These are phyloP conservation scores for Botrytis cinerea DNA, from an alignment of 2,329 filamentous ascomycete genomes.

Conservation along the genomic window DNA sequence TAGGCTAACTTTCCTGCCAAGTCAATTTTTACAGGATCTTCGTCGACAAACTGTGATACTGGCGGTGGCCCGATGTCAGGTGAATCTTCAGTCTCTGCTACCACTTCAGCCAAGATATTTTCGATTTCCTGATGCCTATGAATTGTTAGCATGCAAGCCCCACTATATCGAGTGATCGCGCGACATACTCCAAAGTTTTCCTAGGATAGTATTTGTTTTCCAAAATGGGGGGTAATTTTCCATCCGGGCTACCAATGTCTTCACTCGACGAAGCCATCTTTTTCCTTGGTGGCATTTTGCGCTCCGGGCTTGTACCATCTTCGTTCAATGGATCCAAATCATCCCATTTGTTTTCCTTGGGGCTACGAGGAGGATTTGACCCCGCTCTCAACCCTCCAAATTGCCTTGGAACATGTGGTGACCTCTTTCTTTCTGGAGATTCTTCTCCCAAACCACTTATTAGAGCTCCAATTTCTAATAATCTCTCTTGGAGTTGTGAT, in stretches of 20 bases:
- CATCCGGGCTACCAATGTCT: slow-evolving; percentile 39
- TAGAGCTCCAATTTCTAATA: slow-evolving; percentile 68
- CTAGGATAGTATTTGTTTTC: slow-evolving; percentile 70
- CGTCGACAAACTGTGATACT: slow-evolving; percentile 59
- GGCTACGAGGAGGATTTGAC: slow-evolving; percentile 45
- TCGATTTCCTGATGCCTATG: slow-evolving; percentile 40
- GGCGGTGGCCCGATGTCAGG: slow-evolving; percentile 69
- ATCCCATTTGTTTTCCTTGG: slow-evolving; percentile 57
- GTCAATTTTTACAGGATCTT: slow-evolving; percentile 56
- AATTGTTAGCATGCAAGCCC: slow-evolving; percentile 25
- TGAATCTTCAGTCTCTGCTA: slow-evolving; percentile 54
- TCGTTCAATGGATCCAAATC: slow-evolving; percentile 39
- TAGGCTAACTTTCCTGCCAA: slow-evolving; percentile 44
- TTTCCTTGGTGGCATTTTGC: slow-evolving; percentile 51
- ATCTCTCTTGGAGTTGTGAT: slow-evolving; percentile 68
- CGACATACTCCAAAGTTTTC: slow-evolving; percentile 65
- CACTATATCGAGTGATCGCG: neutral
- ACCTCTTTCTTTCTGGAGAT: slow-evolving; percentile 54
- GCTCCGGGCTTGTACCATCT: slow-evolving; percentile 48
- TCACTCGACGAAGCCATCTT: slow-evolving; percentile 45
- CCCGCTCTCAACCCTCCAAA: slow-evolving; percentile 38
- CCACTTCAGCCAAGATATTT: slow-evolving; percentile 32
- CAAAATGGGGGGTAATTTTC: slow-evolving; percentile 63
- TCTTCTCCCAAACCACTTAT: slow-evolving; percentile 66
- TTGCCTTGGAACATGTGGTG: slow-evolving; percentile 44